Evolutionary conservation across 306 rosid genomes (phyloP).

Genomic region (Elaeagnus macrophylla): DNA sequence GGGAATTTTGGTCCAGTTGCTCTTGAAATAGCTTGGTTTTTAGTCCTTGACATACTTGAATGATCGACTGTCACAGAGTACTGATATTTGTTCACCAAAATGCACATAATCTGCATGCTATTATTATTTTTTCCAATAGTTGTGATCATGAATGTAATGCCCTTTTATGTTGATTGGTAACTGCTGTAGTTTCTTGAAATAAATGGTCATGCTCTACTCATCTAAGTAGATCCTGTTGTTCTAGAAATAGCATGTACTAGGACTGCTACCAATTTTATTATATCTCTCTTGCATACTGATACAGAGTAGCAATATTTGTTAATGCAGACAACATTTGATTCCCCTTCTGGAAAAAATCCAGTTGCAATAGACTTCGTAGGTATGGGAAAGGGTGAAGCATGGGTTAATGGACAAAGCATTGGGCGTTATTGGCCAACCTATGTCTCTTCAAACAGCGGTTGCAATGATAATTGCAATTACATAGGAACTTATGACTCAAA

Average conservation of each 20-base stretch:
- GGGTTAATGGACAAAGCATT: constrained; percentile 96
- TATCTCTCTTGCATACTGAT: constrained; percentile 19
- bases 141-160: no score
- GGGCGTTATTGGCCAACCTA: constrained; percentile 86
- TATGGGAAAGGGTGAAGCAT: constrained; percentile 92
- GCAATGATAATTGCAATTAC: constrained; percentile 47
- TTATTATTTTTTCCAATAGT: no score
- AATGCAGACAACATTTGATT: constrained; percentile 51
- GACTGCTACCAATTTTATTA: constrained; percentile 5
- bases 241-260: neutral
- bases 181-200: no score
- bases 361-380: constrained; percentile 86
- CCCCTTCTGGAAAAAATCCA: constrained; percentile 64
- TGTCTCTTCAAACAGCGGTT: constrained; percentile 39
- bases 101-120: no score
- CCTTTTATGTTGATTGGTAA: no score
- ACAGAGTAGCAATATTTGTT: constrained; percentile 15
- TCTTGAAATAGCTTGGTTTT: no score
- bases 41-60: no score
- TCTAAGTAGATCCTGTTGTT: neutral
- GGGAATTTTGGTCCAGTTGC: no score
- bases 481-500: constrained; percentile 41
- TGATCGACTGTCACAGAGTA: no score
- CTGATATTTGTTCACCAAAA: no score
- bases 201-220: no score